These are phyloP conservation scores for Eucalyptus tenuipes DNA, from an alignment of 345 rosid species.

Conservation along the genomic window DNA sequence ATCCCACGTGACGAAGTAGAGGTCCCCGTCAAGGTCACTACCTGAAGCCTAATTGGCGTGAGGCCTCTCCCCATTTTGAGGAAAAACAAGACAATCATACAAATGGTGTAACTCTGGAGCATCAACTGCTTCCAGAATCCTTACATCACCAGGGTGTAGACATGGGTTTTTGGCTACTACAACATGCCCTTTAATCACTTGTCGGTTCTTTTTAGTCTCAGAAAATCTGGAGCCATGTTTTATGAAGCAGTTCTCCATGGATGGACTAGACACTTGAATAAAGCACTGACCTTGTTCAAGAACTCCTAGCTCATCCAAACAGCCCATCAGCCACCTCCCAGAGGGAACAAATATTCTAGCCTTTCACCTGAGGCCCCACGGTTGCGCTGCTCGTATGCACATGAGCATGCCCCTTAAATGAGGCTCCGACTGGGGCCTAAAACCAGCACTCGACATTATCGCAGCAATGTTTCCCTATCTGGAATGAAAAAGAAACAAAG, in stretches of 20 bases:
- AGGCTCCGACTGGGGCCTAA: conserved; percentile 29
- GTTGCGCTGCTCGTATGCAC: conserved; percentile 67
- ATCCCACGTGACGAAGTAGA: conserved; percentile 89
- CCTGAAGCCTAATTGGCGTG: conserved; percentile 95
- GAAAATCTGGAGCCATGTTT: conserved; percentile 73
- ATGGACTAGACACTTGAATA: conserved; percentile 70
- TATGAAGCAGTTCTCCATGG: conserved; percentile 54
- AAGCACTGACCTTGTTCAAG: conserved; percentile 86
- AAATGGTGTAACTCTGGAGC: conserved; percentile 55
- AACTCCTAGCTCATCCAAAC: conserved; percentile 76
- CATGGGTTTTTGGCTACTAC: conserved; percentile 86
- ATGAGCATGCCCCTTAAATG: conserved; percentile 71
- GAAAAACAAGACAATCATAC: conserved; percentile 80
- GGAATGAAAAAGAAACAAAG: too few relatives aligned
- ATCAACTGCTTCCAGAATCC: conserved; percentile 91
- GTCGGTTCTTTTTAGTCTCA: conserved; percentile 34
- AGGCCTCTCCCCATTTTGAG: conserved; percentile 85
- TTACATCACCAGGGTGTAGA: conserved; percentile 90
- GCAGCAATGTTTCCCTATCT: too few relatives aligned
- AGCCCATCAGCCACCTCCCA: conserved; percentile 96
- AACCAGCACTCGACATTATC: too few relatives aligned
- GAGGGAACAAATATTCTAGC: conserved; percentile 73
- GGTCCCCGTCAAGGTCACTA: conserved; percentile 94
- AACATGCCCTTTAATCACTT: conserved; percentile 57
- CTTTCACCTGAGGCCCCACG: conserved; percentile 84